phyloP scores from a whole-genome alignment of 106 monocot genomes.

The Triglochin maritima region DNA sequence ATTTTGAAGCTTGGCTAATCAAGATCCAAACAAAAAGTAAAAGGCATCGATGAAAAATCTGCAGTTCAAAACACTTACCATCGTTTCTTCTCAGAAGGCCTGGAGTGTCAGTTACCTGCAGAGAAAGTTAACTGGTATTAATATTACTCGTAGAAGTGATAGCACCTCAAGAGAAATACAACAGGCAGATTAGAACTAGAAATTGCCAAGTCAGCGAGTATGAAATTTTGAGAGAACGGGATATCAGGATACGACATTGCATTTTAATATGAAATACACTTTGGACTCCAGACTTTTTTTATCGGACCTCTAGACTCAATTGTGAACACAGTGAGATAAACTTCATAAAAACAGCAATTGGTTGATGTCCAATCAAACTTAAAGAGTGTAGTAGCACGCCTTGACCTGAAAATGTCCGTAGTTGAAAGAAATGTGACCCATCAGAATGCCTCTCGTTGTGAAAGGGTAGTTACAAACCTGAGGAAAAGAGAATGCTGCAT shows the following conservation, averaged over 20 bases:
- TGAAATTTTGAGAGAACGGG: too few relatives aligned
- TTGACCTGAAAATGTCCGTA: conserved; percentile 29
- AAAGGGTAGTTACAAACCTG: conserved; percentile 98
- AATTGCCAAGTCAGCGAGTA: too few relatives aligned
- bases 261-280: too few relatives aligned
- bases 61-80: conserved; percentile 31
- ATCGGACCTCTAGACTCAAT: not conserved
- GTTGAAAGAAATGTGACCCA: conserved; percentile 86
- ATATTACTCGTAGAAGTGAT: not conserved
- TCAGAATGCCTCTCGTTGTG: conserved; percentile 93
- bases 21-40: not conserved
- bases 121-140: conserved; percentile 4
- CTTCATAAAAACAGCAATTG: not conserved
- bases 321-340: not conserved
- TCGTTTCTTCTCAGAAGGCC: conserved; percentile 86
- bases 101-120: conserved; percentile 98
- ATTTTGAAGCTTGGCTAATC: not conserved
- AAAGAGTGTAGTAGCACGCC: too few relatives aligned
- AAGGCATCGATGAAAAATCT: not conserved
- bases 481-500: not conserved
- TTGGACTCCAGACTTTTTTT: too few relatives aligned
- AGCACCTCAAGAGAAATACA: not conserved
- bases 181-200: too few relatives aligned
- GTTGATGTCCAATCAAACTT: too few relatives aligned
- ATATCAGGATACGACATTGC: too few relatives aligned